phyloP scores from a whole-genome alignment of 768 basidiomycete genomes.

The Podaxis carcinomalis region DNA sequence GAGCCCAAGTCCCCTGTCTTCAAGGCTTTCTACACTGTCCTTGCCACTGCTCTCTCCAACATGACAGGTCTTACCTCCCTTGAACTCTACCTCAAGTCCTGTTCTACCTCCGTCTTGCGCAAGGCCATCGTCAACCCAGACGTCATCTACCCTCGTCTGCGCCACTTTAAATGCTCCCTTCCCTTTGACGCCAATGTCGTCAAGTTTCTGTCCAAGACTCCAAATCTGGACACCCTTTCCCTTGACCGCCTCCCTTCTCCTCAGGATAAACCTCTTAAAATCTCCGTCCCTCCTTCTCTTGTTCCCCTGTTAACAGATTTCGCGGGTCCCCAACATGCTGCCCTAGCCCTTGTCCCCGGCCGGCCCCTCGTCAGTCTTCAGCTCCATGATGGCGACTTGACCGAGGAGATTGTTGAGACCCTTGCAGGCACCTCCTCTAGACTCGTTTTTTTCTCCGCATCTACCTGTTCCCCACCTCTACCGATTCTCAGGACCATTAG shows the following conservation, averaged over 20 bases:
- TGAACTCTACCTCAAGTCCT: constrained; percentile 47
- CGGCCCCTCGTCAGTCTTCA: constrained; percentile 63
- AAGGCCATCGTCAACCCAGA: constrained; percentile 14
- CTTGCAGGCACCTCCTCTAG: constrained; percentile 47
- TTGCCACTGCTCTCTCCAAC: constrained; percentile 48
- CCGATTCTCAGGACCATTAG: constrained; percentile 55
- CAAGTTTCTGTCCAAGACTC: constrained; percentile 53
- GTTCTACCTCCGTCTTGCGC: constrained; percentile 45
- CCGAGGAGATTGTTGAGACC: constrained; percentile 48
- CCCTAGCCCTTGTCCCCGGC: constrained; percentile 54
- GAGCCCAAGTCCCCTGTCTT: constrained; percentile 37
- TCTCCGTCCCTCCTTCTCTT: constrained; percentile 32
- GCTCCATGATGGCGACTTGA: constrained; percentile 56
- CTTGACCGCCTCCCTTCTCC: constrained; percentile 34
- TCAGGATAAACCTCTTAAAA: constrained; percentile 17
- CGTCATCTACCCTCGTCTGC: constrained; percentile 41
- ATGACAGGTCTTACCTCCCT: constrained; percentile 63
- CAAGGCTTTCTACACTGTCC: constrained; percentile 41
- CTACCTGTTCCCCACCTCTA: constrained; percentile 53
- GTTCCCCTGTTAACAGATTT: constrained; percentile 51
- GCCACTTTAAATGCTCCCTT: constrained; percentile 57
- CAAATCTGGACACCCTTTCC: constrained; percentile 54
- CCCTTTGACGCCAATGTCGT: constrained; percentile 54
- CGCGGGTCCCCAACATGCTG: constrained; percentile 54
- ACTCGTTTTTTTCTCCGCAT: constrained; percentile 54